Evolutionary conservation across 202 grass and related monocot genomes (phyloP).

Genomic region (Cymbopogon flexuosus): DNA sequence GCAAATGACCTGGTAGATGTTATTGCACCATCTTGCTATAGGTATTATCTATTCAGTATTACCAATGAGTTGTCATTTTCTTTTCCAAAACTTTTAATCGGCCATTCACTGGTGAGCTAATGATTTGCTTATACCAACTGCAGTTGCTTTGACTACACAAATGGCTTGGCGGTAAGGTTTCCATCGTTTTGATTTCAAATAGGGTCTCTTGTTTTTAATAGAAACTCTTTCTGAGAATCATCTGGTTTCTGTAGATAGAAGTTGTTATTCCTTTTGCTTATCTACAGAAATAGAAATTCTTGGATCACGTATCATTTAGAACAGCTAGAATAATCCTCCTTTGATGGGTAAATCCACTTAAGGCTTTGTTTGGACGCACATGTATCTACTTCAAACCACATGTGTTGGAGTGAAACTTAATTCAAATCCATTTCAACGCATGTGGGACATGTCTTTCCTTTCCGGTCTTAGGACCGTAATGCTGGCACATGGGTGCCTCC

Average conservation of each 20-base stretch:
- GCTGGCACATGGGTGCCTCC: no score
- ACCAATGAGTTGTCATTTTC: background rate
- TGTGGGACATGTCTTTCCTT: no score
- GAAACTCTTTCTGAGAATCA: background rate
- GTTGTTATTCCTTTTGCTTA: background rate
- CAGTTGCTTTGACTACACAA: slow-evolving; percentile 99
- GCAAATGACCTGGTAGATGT: slow-evolving; percentile 89
- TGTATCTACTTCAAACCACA: no score
- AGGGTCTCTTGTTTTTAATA: background rate
- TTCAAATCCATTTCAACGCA: no score
- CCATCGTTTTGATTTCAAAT: slow-evolving; percentile 23
- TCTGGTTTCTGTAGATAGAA: background rate
- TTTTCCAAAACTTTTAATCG: background rate
- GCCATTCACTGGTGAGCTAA: slow-evolving; percentile 5
- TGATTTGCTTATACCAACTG: slow-evolving; percentile 31
- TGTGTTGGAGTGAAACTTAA: no score
- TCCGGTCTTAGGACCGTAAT: no score
- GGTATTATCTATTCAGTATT: slow-evolving; percentile 32
- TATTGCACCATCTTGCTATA: slow-evolving; percentile 88
- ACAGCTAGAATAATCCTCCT: background rate
- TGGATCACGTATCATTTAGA: background rate
- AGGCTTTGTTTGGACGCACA: no score
- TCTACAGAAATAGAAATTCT: background rate
- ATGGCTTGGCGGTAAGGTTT: slow-evolving; percentile 78
- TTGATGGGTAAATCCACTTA: no score